Evolutionary conservation across 495 filamentous ascomycete species (phyloP), one percentile per base, ranked within the genome.

Genomic region (Penicillium cataractarum): DNA sequence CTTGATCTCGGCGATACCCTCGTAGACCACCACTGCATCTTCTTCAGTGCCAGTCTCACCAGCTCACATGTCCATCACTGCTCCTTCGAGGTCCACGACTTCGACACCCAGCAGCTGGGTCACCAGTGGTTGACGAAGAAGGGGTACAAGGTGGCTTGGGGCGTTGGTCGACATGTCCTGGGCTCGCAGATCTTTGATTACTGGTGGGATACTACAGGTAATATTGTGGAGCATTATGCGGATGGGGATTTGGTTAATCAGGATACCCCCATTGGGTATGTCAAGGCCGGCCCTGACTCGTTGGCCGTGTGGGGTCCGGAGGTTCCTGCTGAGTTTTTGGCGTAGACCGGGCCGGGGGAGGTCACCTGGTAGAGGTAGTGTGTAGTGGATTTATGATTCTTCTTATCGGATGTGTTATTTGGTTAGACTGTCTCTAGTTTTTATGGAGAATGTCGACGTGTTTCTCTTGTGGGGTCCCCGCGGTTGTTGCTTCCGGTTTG

Each of bases 141-240:
- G 70, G 85, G 84, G 17, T 89, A 89, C 69, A 80, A 81, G 60
- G 82, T 82, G 61, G 87, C 84, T 60, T 92, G 89, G 89, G 89
- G 89, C 1, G 84, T 92, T 4, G 89, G 89, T 19, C 73, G 89
- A 49, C 89, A 92, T 73, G 81, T 90, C 27, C 79, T 91, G 68
- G 89, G 89, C 6, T 85, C 82, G 59, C 89, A 92, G 75, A 86
- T 92, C 31, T 91, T 92, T 62, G 89, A 92, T 73, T 92, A 92
- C 71, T 92, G 89, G 89, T 89, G 65, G 55, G 87, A 90, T 73
- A 80, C 83, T 0, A 78, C 75, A 6, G 71, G 77, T 1, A 84
- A 86, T 67, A 88, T 89, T 64, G 71, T 90, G 64, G 87, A 90
- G 70, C 88, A 90, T 66, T 90, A 90, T 57, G 82, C 84, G 31